phyloP scores from a whole-genome alignment of 108 stramenopile species.

The Tribonema minus region DNA sequence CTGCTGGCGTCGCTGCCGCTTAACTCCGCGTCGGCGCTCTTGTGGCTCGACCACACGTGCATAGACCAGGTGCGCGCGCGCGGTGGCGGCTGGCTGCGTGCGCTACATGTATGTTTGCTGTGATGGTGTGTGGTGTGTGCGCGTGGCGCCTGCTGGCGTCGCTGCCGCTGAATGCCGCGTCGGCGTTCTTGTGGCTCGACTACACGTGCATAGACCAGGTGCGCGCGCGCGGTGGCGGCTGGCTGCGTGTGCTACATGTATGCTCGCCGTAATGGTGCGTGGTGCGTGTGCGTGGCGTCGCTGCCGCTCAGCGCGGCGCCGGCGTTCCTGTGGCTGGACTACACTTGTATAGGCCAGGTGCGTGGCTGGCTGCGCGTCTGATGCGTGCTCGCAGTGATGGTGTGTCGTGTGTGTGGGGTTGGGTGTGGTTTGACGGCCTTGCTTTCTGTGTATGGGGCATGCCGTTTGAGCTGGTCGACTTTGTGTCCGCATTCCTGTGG shows the following conservation, averaged over 20 bases:
- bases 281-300: background rate
- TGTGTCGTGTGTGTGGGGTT: too few species aligned
- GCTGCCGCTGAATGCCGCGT: background rate
- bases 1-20: background rate
- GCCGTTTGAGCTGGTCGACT: too few species aligned
- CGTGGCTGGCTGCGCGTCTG: too few species aligned
- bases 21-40: background rate
- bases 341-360: constrained; percentile 4
- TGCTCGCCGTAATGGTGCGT: too few species aligned
- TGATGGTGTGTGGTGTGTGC: too few species aligned
- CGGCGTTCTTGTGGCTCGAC: constrained; percentile 5
- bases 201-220: constrained; percentile 13
- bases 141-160: background rate
- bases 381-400: too few species aligned
- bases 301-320: background rate
- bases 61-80: background rate
- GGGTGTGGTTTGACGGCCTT: too few species aligned
- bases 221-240: background rate
- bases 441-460: too few species aligned
- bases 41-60: constrained; percentile 8
- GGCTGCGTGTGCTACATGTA: too few species aligned
- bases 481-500: too few species aligned
- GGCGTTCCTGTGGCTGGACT: constrained; percentile 9
- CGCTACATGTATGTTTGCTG: too few species aligned
- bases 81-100: too few species aligned